Percentiles rank a stretch among this genome's conserved stretches.
Conservation (phyloP, 148 eudicot species). For the Heliamphora exappendiculata region DNA sequence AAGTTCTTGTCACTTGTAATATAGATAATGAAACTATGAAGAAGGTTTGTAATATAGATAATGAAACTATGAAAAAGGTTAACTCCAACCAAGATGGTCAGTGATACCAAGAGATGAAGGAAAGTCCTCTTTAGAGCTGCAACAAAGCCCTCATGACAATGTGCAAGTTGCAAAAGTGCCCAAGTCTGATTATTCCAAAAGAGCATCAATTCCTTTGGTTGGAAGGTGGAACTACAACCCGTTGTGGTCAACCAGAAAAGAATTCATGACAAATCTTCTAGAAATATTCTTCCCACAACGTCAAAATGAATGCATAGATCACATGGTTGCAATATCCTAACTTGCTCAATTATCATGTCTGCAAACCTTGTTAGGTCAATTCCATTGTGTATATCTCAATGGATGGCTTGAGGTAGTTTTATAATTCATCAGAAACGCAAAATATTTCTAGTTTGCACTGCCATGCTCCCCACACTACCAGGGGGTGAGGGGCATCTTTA, state of each 20-base stretch:
- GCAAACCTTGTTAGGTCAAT: background rate
- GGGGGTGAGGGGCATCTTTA: background rate
- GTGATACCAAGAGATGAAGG: background rate
- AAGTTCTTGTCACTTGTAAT: too few species aligned
- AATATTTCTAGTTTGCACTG: background rate
- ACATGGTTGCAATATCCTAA: background rate
- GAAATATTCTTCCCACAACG: background rate
- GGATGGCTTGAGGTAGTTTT: background rate
- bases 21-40: too few species aligned
- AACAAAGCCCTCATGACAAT: background rate
- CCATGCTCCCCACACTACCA: too few species aligned
- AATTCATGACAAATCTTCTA: background rate
- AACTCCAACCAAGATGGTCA: background rate
- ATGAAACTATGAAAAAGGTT: background rate
- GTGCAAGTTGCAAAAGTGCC: background rate
- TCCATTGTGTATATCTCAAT: background rate
- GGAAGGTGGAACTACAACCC: conserved; percentile 10
- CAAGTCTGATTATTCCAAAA: background rate
- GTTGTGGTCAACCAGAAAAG: background rate
- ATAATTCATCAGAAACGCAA: too few species aligned
- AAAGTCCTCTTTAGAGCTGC: background rate
- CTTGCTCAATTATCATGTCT: background rate
- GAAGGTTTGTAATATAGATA: too few species aligned
- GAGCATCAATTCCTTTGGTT: background rate
- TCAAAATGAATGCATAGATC: background rate